Evolutionary conservation across 2,329 filamentous ascomycete species (phyloP).

Genomic region (Talaromyces amestolkiae): DNA sequence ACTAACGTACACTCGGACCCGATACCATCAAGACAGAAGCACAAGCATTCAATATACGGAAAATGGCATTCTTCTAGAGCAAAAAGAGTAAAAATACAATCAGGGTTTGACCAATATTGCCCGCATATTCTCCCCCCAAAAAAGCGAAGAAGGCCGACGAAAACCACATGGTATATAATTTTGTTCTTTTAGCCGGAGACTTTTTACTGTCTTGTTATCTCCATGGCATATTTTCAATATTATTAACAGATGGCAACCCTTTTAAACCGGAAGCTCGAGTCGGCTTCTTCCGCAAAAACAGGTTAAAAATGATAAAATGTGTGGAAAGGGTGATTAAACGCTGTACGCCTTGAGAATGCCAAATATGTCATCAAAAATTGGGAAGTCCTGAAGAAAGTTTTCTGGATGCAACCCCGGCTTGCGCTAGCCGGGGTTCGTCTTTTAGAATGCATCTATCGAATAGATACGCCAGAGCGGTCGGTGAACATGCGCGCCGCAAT

Average conservation of each 20-base stretch:
- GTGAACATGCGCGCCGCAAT: slow-evolving; percentile 98
- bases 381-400: slow-evolving; percentile 10
- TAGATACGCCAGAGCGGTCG: slow-evolving; percentile 52
- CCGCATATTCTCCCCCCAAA: neutral
- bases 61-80: slow-evolving; percentile 4
- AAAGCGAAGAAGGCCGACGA: neutral
- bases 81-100: slow-evolving; percentile 4
- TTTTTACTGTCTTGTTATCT: neutral
- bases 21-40: neutral
- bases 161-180: slow-evolving; percentile 7
- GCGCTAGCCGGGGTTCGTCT: neutral
- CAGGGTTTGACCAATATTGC: slow-evolving; percentile 3
- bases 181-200: slow-evolving; percentile 6
- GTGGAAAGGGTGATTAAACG: slow-evolving; percentile 6
- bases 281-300: neutral
- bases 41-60: neutral
- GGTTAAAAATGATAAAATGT: slow-evolving; percentile 7
- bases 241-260: slow-evolving; percentile 14
- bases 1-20: neutral
- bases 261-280: neutral
- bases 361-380: slow-evolving; percentile 16
- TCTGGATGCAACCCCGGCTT: slow-evolving; percentile 7
- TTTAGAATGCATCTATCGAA: slow-evolving; percentile 33
- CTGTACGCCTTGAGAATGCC: slow-evolving; percentile 21
- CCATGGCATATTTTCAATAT: slow-evolving; percentile 5